These are phyloP conservation scores for Biscogniauxia marginata DNA, from an alignment of 2,329 filamentous ascomycete species.

Conservation along the genomic window DNA sequence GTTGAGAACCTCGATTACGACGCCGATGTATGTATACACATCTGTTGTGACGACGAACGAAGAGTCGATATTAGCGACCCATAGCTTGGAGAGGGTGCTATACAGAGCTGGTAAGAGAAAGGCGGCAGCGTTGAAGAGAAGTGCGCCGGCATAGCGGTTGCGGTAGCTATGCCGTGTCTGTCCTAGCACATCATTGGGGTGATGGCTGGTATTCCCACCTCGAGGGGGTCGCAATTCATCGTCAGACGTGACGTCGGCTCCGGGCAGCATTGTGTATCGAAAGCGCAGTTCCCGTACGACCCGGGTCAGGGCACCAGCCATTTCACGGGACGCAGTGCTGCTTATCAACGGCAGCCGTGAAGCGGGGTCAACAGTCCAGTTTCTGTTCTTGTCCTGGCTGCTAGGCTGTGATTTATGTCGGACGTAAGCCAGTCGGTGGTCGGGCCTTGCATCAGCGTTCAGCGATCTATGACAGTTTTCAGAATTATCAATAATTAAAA, in stretches of 20 bases:
- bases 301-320: neutral
- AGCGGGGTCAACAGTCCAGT: neutral
- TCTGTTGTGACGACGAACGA: slow-evolving; percentile 63
- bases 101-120: slow-evolving; percentile 69
- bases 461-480: neutral
- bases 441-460: no score
- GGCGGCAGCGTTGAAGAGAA: slow-evolving; percentile 61
- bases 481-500: no score
- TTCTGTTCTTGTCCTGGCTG: neutral
- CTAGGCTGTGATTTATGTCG: neutral
- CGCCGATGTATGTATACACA: slow-evolving; percentile 67
- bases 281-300: neutral
- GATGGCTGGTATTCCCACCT: neutral
- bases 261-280: slow-evolving; percentile 17
- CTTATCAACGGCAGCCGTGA: neutral
- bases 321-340: neutral
- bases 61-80: slow-evolving; percentile 67
- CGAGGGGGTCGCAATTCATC: neutral
- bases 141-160: slow-evolving; percentile 50
- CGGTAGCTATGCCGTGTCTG: slow-evolving; percentile 11
- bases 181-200: neutral
- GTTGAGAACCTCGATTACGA: slow-evolving; percentile 67
- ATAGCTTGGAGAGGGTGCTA: slow-evolving; percentile 65
- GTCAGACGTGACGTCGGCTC: slow-evolving; percentile 4
- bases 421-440: neutral